Evolutionary conservation across 2,329 filamentous ascomycete species (phyloP), one percentile per base, ranked within the genome.

Genomic region (Malbranchea zuffiana): DNA sequence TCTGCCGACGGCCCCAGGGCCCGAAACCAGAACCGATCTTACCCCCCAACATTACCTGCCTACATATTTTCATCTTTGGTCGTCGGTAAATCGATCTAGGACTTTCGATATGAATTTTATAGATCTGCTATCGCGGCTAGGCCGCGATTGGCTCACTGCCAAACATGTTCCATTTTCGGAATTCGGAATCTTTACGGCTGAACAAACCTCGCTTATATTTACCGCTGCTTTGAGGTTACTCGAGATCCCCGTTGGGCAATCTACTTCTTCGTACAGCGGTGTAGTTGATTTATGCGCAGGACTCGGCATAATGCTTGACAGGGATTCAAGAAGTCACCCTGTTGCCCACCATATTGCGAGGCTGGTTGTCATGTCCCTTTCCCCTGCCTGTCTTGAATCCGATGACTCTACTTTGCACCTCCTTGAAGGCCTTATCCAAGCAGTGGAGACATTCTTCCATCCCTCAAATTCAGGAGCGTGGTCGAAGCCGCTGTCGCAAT

Each of bases 371-470:
- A 88, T 88, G 75, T 95, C 87, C 0, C 60, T 98, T 25, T 96
- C 90, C 1, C 88, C 90, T 1, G 68, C 78, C 30, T 90, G 84
- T 51, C 64, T 92, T 32, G 75, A 82, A 27, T 69, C 75, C n/a
- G 70, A 80, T 19, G 79, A 80, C 38, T 96, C 87, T 1, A 75
- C 93, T 28, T 62, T 98, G 50, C 75, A 80, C 21, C 84, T 82
- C 46, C 71, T 98, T 4, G 88, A 98, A 57, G 88, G 84, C 0
- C 68, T 98, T 35, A 82, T 98, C 48, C 82, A 96, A 57, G 90
- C 87, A 2, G 81, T 96, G 31, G 90, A 98, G 59, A 98, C 90
- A 1, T 98, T 98, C 60, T 98, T 95, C 68, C 90, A 98, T 52
- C 90, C 90, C 2, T 98, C 90, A 2, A 98, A 98, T 57, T 83